These are phyloP conservation scores for Leccinum sublutescens DNA, from an alignment of 768 basidiomycete genomes.

Conservation along the genomic window DNA sequence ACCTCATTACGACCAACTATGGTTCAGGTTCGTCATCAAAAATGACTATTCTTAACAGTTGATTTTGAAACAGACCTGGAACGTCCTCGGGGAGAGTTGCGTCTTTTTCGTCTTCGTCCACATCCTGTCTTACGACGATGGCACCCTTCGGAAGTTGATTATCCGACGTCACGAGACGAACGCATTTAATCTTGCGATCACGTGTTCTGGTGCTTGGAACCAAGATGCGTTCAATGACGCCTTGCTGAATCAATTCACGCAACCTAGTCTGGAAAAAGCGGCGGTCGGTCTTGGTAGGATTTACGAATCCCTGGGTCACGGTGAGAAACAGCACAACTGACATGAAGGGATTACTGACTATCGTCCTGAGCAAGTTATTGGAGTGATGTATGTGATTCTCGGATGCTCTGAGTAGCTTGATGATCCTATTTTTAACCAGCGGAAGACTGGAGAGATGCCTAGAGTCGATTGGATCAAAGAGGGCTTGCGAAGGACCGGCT, in stretches of 20 bases:
- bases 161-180: constrained; percentile 57
- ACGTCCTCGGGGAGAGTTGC: constrained; percentile 29
- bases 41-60: not conserved
- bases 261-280: constrained; percentile 78
- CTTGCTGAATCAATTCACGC: constrained; percentile 68
- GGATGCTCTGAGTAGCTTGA: constrained; percentile 69
- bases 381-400: constrained; percentile 70
- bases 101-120: constrained; percentile 43
- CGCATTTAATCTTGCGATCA: constrained; percentile 54
- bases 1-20: constrained; percentile 39
- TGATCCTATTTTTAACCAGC: constrained; percentile 66
- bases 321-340: constrained; percentile 1
- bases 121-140: constrained; percentile 33
- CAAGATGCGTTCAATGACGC: constrained; percentile 70
- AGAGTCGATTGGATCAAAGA: constrained; percentile 74
- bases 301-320: constrained; percentile 60
- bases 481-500: constrained; percentile 31
- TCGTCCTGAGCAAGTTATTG: constrained; percentile 70
- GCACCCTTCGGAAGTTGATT: constrained; percentile 35
- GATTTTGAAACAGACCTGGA: constrained; percentile 27
- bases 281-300: constrained; percentile 75
- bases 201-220: constrained; percentile 59
- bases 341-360: constrained; percentile 48
- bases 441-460: constrained; percentile 75
- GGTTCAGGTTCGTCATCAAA: constrained; percentile 1